phyloP scores from a whole-genome alignment of 208 protist species.

The Trypanosoma rangeli region DNA sequence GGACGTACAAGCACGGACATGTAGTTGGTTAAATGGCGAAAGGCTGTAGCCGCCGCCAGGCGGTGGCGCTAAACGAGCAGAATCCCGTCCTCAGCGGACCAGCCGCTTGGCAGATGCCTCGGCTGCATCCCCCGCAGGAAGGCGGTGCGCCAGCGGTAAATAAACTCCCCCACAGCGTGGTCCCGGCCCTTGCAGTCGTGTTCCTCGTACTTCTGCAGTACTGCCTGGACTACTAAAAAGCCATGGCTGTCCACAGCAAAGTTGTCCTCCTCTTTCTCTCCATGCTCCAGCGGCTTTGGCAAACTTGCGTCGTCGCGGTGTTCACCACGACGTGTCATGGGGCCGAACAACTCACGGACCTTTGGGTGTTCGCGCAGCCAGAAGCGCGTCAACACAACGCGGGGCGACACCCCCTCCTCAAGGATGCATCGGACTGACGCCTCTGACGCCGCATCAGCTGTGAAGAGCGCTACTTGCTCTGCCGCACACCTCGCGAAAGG shows the following conservation, averaged over 20 bases:
- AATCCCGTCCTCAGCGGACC: slow-evolving; percentile 53
- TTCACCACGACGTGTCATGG: slow-evolving; percentile 41
- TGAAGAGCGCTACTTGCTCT: slow-evolving; percentile 30
- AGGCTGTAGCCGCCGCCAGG: background rate
- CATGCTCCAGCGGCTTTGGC: background rate
- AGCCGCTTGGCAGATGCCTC: slow-evolving; percentile 44
- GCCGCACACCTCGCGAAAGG: slow-evolving; percentile 31
- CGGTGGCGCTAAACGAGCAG: background rate
- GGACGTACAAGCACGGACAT: slow-evolving; percentile 3
- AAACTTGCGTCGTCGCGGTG: background rate
- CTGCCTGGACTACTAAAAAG: slow-evolving; percentile 42
- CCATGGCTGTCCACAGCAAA: slow-evolving; percentile 55
- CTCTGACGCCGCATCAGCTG: slow-evolving; percentile 16
- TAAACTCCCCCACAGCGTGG: slow-evolving; percentile 60
- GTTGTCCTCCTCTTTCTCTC: slow-evolving; percentile 9
- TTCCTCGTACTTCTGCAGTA: slow-evolving; percentile 46
- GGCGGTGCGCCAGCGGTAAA: slow-evolving; percentile 49
- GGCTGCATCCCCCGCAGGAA: slow-evolving; percentile 48
- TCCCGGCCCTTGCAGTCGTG: slow-evolving; percentile 29
- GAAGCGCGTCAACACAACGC: slow-evolving; percentile 42
- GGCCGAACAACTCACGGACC: slow-evolving; percentile 22
- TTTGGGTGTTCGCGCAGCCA: slow-evolving; percentile 41
- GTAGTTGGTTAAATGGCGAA: background rate
- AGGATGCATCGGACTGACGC: slow-evolving; percentile 40
- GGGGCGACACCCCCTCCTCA: slow-evolving; percentile 26